Evolutionary conservation across 169 alveolate genomes (phyloP).

Genomic region (Babesia ovis): DNA sequence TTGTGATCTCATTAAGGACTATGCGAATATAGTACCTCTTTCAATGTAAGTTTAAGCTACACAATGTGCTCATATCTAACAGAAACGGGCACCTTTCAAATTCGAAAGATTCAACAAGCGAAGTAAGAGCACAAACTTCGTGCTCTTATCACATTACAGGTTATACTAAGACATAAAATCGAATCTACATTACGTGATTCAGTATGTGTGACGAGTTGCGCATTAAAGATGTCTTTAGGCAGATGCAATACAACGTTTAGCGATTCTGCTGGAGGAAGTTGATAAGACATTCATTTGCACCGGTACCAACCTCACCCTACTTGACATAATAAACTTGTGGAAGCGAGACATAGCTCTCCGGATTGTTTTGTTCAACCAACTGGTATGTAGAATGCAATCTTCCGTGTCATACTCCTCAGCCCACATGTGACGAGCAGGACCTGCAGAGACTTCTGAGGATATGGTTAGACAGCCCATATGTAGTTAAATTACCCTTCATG

Average conservation of each 20-base stretch:
- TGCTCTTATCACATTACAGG: background rate
- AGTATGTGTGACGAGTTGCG: background rate
- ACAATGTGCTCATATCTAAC: background rate
- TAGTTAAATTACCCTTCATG: background rate
- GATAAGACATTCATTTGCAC: background rate
- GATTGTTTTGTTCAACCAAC: conserved; percentile 33
- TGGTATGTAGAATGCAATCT: conserved; percentile 16
- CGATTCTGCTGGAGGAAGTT: background rate
- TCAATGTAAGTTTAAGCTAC: background rate
- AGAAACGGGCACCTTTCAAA: background rate
- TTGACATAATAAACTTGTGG: conserved; percentile 34
- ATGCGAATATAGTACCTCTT: background rate
- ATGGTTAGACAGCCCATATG: conserved; percentile 65
- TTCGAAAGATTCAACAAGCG: background rate
- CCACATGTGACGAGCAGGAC: conserved; percentile 40
- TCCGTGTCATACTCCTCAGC: background rate
- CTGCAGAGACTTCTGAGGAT: conserved; percentile 54
- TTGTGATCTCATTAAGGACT: conserved; percentile 43
- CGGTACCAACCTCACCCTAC: background rate
- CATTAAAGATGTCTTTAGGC: background rate
- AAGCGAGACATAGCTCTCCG: conserved; percentile 54
- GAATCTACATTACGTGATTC: conserved; percentile 42
- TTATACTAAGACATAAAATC: background rate
- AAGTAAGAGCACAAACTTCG: background rate
- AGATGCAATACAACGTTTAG: conserved; percentile 7